Conservation (phyloP, 2,329 filamentous ascomycete species). For the Fusarium pseudonygamai region DNA sequence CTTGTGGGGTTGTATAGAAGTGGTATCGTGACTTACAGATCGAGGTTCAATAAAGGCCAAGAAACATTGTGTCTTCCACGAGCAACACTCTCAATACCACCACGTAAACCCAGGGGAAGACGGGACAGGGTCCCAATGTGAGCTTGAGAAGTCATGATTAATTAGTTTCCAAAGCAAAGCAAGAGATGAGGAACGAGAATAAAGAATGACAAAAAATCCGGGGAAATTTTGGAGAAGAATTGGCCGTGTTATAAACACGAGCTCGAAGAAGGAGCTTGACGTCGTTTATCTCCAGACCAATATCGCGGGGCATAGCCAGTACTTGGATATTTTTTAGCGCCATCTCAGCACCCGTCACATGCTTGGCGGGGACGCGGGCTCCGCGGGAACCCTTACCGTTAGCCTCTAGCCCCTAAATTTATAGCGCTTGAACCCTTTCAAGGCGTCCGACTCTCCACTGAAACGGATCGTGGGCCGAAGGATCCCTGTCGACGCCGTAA, state of each 20-base stretch:
- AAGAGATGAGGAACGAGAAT: slow-evolving; percentile 1
- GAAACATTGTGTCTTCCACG: slow-evolving; percentile 64
- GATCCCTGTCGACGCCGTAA: slow-evolving; percentile 32
- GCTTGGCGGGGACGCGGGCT: slow-evolving; percentile 20
- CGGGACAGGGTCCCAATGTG: slow-evolving; percentile 73
- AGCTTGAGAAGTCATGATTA: slow-evolving; percentile 29
- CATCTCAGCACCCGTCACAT: slow-evolving; percentile 39
- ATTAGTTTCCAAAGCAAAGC: neutral
- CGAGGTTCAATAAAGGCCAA: slow-evolving; percentile 70
- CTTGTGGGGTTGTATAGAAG: slow-evolving; percentile 1
- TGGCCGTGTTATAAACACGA: slow-evolving; percentile 19
- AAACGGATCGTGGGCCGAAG: slow-evolving; percentile 26
- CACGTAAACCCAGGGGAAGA: slow-evolving; percentile 76
- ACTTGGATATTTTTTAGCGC: slow-evolving; percentile 48
- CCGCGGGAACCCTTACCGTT: slow-evolving; percentile 16
- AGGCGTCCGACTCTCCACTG: slow-evolving; percentile 11
- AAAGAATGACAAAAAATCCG: slow-evolving; percentile 8
- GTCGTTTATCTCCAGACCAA: slow-evolving; percentile 23
- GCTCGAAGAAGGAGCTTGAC: slow-evolving; percentile 26
- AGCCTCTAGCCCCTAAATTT: slow-evolving; percentile 20
- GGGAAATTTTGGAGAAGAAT: neutral
- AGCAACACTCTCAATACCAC: slow-evolving; percentile 70
- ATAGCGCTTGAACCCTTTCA: slow-evolving; percentile 12
- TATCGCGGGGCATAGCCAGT: slow-evolving; percentile 43
- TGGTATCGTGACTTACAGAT: slow-evolving; percentile 66